phyloP scores from a whole-genome alignment of 805 yeast species.

The Cyberlindnera lachancei region DNA sequence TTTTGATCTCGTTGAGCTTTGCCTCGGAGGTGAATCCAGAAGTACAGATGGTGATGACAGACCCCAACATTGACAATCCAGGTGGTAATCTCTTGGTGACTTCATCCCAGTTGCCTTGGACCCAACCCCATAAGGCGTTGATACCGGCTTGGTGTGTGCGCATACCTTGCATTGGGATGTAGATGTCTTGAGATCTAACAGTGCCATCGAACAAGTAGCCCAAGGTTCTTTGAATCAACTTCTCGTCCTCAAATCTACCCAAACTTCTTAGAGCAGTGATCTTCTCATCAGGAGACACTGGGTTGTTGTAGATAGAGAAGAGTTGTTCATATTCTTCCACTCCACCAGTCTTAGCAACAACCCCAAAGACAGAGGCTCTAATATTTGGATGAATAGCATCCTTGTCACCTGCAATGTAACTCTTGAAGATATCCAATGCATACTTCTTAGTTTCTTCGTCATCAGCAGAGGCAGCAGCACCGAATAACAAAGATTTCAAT shows the following conservation, averaged over 20 bases:
- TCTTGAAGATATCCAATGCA: slow-evolving; percentile 42
- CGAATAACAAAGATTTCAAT: slow-evolving; percentile 57
- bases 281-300: slow-evolving; percentile 59
- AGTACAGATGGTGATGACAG: slow-evolving; percentile 57
- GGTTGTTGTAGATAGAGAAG: slow-evolving; percentile 50
- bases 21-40: slow-evolving; percentile 52
- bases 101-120: slow-evolving; percentile 63
- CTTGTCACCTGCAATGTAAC: slow-evolving; percentile 54
- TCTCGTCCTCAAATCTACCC: slow-evolving; percentile 52
- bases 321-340: slow-evolving; percentile 55
- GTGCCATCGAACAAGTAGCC: slow-evolving; percentile 50
- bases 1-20: slow-evolving; percentile 42
- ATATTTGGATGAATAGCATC: slow-evolving; percentile 69
- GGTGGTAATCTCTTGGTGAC: slow-evolving; percentile 68
- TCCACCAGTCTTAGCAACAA: slow-evolving; percentile 63
- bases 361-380: slow-evolving; percentile 54
- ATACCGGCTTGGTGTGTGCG: slow-evolving; percentile 57
- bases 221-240: slow-evolving; percentile 48
- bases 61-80: slow-evolving; percentile 69
- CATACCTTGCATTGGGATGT: slow-evolving; percentile 71
- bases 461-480: slow-evolving; percentile 48
- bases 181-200: slow-evolving; percentile 64
- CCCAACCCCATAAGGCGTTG: slow-evolving; percentile 68
- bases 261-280: slow-evolving; percentile 60
- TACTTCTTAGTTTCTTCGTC: slow-evolving; percentile 40